These are phyloP conservation scores for Farysia itapuensis DNA, from an alignment of 1,284 basidiomycete species.

Conservation along the genomic window DNA sequence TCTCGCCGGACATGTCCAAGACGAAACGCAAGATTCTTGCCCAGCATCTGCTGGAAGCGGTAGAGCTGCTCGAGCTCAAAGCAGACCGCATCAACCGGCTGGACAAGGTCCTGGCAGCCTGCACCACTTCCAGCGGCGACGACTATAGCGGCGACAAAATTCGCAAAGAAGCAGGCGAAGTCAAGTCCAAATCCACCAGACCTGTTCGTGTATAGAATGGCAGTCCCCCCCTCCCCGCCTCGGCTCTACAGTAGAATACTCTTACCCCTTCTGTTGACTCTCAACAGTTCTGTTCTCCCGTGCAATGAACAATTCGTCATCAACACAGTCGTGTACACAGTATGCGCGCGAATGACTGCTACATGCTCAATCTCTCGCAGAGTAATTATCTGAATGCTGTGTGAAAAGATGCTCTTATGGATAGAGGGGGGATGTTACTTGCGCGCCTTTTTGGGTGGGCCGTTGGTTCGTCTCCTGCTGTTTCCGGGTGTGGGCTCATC, in stretches of 20 bases:
- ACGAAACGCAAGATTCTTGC: constrained; percentile 46
- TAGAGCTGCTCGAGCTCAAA: constrained; percentile 51
- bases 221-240: constrained; percentile 22
- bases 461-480: constrained; percentile 2
- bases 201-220: too few relatives aligned
- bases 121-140: neutral
- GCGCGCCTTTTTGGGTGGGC: neutral
- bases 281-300: too few relatives aligned
- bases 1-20: constrained; percentile 44
- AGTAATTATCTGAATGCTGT: too few relatives aligned
- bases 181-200: too few relatives aligned
- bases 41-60: constrained; percentile 51
- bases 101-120: constrained; percentile 7
- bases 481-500: constrained; percentile 4
- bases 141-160: too few relatives aligned
- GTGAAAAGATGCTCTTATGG: too few relatives aligned
- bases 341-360: too few relatives aligned
- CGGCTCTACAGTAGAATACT: too few relatives aligned
- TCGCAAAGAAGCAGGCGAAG: neutral
- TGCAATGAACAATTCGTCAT: too few relatives aligned
- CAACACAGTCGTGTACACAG: too few relatives aligned
- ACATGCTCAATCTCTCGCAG: too few relatives aligned
- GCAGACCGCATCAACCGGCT: constrained; percentile 48
- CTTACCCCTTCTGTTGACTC: too few relatives aligned
- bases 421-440: neutral